Evolutionary conservation across 2,329 filamentous ascomycete genomes (phyloP), one percentile per base, ranked within the genome.

Genomic region (Xylariales sp.): DNA sequence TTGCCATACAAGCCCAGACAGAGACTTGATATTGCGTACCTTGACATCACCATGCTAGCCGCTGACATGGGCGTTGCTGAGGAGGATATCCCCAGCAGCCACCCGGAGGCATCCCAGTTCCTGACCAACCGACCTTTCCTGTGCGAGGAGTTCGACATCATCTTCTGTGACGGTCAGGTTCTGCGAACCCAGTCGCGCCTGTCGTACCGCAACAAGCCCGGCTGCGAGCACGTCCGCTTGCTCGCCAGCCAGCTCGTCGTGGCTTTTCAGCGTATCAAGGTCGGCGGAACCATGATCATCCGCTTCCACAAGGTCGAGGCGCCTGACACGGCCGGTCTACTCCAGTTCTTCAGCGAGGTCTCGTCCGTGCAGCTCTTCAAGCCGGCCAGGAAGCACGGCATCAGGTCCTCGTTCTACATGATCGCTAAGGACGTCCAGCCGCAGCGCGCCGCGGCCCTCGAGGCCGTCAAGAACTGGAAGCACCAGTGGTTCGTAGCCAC

Each of bases 21-120:
- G 13, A 18, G 21, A 6, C 21, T 61, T n/a, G 29, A 41, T 2
- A 33, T 54, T 13, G 35, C 41, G 1, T 56, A 54, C 29, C 40
- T 67, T 3, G 75, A 79, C 46, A 55, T 77, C 37, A 78, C 69
- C 1, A 70, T 76, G 64, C 58, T 78, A 0, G 66, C 65, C 4
- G 57, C 47, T 0, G 72, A 74, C 27, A 67, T 69, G 56, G 64
- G 62, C 4, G 17, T 38, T 19, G 38, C 44, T 0, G 40, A 53
- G 3, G n/a, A n/a, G n/a, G n/a, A n/a, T n/a, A 53, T 67, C 6
- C 62, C 66, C 0, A 8, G 32, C 2, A 46, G 52, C 1, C 61
- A 65, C 18, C 56, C 56, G 0, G 60, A 66, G 17, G 40, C 45
- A 2, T 17, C 25, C 1, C 37, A 43, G 6, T 67, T 66, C 29